Base-by-base conservation (phyloP, 176 grass and related monocot genomes). In the Carex parvula region DNA sequence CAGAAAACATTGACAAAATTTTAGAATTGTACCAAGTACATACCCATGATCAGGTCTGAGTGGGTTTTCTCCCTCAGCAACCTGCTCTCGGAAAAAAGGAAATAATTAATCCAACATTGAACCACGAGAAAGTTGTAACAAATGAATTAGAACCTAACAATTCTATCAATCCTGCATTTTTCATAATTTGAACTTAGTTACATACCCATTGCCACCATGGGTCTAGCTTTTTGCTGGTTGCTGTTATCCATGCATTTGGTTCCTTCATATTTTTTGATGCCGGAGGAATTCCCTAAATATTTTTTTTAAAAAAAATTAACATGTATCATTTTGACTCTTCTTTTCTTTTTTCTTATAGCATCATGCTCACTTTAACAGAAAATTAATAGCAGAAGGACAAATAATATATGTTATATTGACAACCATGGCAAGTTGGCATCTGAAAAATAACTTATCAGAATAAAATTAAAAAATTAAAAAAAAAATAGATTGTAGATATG, bases 131-230 rank as follows among this genome's bases (percentile, higher is more conserved):
- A 12, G 13, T 60, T 37, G 30, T 37, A 83, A 4, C 21, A 54
- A 68, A 83, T 52, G 44, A 83, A 83, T 57, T 44, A 56, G 13
- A 56, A 77, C 20, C 73, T 56, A 54, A 75, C 4, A 63, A 53
- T 50, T 54, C 3, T 46, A 48, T 83, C 11, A 67, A 48, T 26
- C 3, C 61, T 68, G 20, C 20, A 83, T 53, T 83, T 83, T 83
- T 8, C 30, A 63, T 84, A 71, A 32, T 75, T 26, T 44, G 11
- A 37, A 44, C 30, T 12, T 69, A 52, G 20, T 44, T 87, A 86
- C 86, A 76, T 90, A 98, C 95, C 95, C 95, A 98, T 62, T 83
- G 62, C 95, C 95, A 98, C 95, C 95, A 98, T 17, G 87, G 84
- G 41, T 87, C 65, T 56, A 98, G 60, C 67, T 98, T 90, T 79